These are phyloP conservation scores for Erigeron canadensis DNA, from an alignment of 129 eudicot genomes.

Conservation along the genomic window DNA sequence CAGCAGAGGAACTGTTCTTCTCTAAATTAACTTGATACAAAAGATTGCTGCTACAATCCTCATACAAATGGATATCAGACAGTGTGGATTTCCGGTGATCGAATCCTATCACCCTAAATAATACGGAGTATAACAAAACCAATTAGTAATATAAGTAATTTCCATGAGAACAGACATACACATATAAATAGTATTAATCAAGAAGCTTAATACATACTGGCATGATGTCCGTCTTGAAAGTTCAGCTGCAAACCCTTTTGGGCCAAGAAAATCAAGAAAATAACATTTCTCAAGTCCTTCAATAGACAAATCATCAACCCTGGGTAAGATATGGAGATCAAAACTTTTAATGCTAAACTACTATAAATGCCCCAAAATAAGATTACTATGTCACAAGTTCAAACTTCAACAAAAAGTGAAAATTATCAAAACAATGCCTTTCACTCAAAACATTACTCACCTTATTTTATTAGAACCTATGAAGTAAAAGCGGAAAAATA, in stretches of 20 bases:
- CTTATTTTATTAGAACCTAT: neutral
- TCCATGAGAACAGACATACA: neutral
- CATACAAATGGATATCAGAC: slow-evolving; percentile 34
- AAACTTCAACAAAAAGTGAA: neutral
- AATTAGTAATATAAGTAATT: slow-evolving; percentile 1
- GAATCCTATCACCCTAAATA: slow-evolving; percentile 68
- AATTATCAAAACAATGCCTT: neutral
- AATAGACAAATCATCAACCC: slow-evolving; percentile 73
- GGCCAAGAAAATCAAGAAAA: slow-evolving; percentile 81
- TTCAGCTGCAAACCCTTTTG: slow-evolving; percentile 67
- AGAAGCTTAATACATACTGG: slow-evolving; percentile 52
- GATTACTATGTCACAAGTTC: neutral
- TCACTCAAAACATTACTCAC: neutral
- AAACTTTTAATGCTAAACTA: neutral
- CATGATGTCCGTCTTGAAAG: slow-evolving; percentile 58
- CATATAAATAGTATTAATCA: neutral
- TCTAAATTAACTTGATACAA: slow-evolving; percentile 53
- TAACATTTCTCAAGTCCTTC: slow-evolving; percentile 74
- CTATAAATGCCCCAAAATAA: neutral
- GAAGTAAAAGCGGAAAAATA: neutral
- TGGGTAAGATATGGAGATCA: slow-evolving; percentile 17
- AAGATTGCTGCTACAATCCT: slow-evolving; percentile 43
- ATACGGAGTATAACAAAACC: slow-evolving; percentile 10
- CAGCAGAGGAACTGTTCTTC: slow-evolving; percentile 77
- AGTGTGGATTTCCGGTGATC: slow-evolving; percentile 65